Evolutionary conservation across 768 basidiomycete species (phyloP).

Genomic region (Phylloporus scabripes): DNA sequence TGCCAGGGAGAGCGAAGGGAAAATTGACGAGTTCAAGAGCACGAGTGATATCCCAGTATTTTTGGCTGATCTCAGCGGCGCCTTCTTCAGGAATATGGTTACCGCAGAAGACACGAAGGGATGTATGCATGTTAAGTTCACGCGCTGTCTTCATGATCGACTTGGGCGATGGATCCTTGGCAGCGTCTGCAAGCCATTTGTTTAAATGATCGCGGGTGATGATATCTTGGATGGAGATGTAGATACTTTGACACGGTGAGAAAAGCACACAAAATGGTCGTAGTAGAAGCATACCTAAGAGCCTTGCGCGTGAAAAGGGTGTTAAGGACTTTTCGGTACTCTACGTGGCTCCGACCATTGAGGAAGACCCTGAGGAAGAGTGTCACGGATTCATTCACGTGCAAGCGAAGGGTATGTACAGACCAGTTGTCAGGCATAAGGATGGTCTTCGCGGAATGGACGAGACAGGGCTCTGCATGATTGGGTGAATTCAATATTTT

Average conservation of each 20-base stretch:
- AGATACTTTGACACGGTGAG: slow-evolving; percentile 49
- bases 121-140: slow-evolving; percentile 95
- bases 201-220: slow-evolving; percentile 74
- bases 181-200: slow-evolving; percentile 61
- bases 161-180: slow-evolving; percentile 42
- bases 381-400: neutral
- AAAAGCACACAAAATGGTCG: neutral
- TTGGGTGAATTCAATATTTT: slow-evolving; percentile 94
- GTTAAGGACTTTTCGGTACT: slow-evolving; percentile 90
- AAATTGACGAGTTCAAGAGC: slow-evolving; percentile 99
- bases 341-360: slow-evolving; percentile 87
- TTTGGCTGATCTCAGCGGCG: slow-evolving; percentile 76
- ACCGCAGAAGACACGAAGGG: slow-evolving; percentile 93
- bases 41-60: slow-evolving; percentile 94
- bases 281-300: slow-evolving; percentile 54
- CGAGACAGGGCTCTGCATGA: slow-evolving; percentile 91
- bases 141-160: slow-evolving; percentile 90
- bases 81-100: slow-evolving; percentile 79
- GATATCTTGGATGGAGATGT: slow-evolving; percentile 76
- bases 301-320: slow-evolving; percentile 91
- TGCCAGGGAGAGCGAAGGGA: slow-evolving; percentile 90
- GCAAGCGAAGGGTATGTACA: slow-evolving; percentile 11
- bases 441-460: slow-evolving; percentile 84
- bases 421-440: slow-evolving; percentile 86
- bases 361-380: slow-evolving; percentile 81